These are phyloP conservation scores for Akanthomyces uredinophilus DNA, from an alignment of 2,329 filamentous ascomycete species.

Conservation along the genomic window DNA sequence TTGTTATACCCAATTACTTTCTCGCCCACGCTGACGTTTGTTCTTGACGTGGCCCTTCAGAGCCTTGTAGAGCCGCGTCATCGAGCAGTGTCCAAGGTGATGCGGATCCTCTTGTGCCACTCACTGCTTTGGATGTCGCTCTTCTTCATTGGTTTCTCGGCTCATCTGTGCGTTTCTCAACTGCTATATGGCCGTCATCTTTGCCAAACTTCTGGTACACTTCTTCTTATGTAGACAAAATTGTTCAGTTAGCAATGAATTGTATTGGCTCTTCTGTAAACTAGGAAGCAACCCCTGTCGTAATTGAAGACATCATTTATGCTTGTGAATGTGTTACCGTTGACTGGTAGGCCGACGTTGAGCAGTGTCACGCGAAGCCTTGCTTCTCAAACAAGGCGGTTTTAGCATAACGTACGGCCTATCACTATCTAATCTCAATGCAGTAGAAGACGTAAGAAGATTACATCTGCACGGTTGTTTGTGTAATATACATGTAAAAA, in stretches of 20 bases:
- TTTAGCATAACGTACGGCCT: neutral
- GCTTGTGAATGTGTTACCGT: neutral
- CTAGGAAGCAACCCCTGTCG: neutral
- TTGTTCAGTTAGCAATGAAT: neutral
- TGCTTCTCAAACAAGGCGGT: neutral
- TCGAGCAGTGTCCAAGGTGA: neutral
- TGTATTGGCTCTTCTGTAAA: neutral
- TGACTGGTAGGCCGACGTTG: neutral
- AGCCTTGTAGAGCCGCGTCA: neutral
- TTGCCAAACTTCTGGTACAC: neutral
- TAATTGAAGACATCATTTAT: neutral
- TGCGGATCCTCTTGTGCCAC: neutral
- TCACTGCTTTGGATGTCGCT: neutral
- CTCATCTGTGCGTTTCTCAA: too few species aligned
- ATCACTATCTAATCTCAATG: neutral
- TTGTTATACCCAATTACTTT: conserved; percentile 10
- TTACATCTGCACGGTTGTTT: neutral
- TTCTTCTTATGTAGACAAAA: neutral
- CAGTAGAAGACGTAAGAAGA: neutral
- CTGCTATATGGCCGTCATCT: too few species aligned
- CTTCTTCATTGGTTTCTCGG: neutral
- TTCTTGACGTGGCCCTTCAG: neutral
- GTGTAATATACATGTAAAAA: neutral
- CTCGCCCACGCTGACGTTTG: neutral
- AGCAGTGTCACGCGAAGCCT: neutral